Evolutionary conservation across 495 filamentous ascomycete species (phyloP).

Genomic region (Penicillium cataractarum): DNA sequence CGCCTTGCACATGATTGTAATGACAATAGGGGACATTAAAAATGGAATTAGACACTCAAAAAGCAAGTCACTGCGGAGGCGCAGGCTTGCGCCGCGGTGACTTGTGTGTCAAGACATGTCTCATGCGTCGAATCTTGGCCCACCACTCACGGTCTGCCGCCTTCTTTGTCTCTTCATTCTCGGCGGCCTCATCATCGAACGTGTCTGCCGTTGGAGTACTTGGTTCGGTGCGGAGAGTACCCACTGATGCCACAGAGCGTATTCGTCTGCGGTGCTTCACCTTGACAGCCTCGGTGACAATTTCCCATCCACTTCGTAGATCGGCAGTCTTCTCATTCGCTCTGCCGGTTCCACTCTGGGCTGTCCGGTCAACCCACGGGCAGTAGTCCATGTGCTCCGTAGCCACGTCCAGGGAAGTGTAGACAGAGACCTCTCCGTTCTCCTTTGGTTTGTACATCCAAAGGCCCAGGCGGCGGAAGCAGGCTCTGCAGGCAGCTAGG

Average conservation of each 20-base stretch:
- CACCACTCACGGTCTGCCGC: slow-evolving; percentile 55
- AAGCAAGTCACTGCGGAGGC: slow-evolving; percentile 16
- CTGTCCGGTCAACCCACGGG: slow-evolving; percentile 69
- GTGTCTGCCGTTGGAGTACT: slow-evolving; percentile 29
- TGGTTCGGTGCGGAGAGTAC: slow-evolving; percentile 27
- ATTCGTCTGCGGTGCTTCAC: slow-evolving; percentile 44
- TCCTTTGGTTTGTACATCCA: slow-evolving; percentile 83
- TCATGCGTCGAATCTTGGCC: slow-evolving; percentile 53
- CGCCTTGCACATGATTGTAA: slow-evolving; percentile 4
- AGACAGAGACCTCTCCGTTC: slow-evolving; percentile 60
- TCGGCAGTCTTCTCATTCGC: slow-evolving; percentile 36
- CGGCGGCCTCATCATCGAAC: slow-evolving; percentile 33
- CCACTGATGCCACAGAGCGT: slow-evolving; percentile 33
- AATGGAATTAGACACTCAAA: background rate
- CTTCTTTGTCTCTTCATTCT: slow-evolving; percentile 41
- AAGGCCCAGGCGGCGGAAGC: slow-evolving; percentile 85
- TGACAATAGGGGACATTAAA: background rate
- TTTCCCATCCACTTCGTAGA: slow-evolving; percentile 50
- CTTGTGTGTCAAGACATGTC: slow-evolving; percentile 50
- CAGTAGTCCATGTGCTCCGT: slow-evolving; percentile 80
- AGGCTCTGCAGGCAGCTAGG: slow-evolving; percentile 77
- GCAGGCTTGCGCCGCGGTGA: slow-evolving; percentile 36
- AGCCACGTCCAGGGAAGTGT: slow-evolving; percentile 63
- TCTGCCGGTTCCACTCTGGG: slow-evolving; percentile 56
- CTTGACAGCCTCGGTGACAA: slow-evolving; percentile 44